phyloP scores from a whole-genome alignment of 495 filamentous ascomycete species.

The Astrothelium subdiscretum region DNA sequence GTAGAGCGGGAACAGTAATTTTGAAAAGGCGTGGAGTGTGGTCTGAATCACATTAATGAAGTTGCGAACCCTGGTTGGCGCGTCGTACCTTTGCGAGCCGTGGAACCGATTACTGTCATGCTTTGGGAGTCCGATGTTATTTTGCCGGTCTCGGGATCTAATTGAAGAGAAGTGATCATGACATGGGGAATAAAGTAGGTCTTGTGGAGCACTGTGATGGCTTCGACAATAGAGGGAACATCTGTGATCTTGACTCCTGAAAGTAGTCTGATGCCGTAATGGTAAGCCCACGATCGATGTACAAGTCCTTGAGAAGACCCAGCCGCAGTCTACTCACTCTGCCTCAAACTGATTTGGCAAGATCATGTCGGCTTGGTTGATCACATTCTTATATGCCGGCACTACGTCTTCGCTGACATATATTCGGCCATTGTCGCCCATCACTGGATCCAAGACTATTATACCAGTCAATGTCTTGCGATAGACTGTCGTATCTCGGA shows the following conservation, averaged over 20 bases:
- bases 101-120: constrained; percentile 70
- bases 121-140: constrained; percentile 21
- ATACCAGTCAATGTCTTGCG: constrained; percentile 1
- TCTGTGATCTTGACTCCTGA: constrained; percentile 67
- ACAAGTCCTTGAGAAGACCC: constrained; percentile 61
- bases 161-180: constrained; percentile 75
- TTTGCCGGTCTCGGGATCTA: constrained; percentile 18
- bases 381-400: constrained; percentile 72
- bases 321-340: constrained; percentile 51
- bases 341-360: constrained; percentile 95
- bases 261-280: constrained; percentile 61
- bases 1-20: constrained; percentile 71
- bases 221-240: constrained; percentile 54
- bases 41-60: constrained; percentile 15
- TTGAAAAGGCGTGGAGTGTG: constrained; percentile 64
- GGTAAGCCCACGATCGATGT: constrained; percentile 62
- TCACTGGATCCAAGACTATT: constrained; percentile 88
- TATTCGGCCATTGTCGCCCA: constrained; percentile 86
- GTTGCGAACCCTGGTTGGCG: constrained; percentile 5
- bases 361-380: constrained; percentile 77
- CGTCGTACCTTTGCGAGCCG: constrained; percentile 30
- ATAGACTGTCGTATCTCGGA: not conserved
- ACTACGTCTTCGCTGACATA: constrained; percentile 87
- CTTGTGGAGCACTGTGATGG: constrained; percentile 65
- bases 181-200: constrained; percentile 75